Percentiles rank a stretch among this genome's conserved stretches.
Evolutionary conservation across 2,329 filamentous ascomycete genomes (phyloP).

Genomic region (Sarocladiaceae sp.): DNA sequence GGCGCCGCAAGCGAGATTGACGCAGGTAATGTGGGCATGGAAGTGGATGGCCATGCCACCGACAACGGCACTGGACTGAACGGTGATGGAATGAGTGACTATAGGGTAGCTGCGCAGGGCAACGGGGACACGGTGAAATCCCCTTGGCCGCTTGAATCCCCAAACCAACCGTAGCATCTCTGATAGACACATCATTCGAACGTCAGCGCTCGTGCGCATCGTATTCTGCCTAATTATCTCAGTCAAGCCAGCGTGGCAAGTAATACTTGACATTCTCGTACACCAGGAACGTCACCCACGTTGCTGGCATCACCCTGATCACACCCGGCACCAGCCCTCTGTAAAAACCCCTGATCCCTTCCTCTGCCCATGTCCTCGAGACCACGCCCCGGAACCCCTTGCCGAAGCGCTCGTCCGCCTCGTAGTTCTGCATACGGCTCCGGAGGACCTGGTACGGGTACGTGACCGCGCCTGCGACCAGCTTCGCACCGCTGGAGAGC

Average conservation of each 20-base stretch:
- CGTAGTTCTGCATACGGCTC: slow-evolving; percentile 82
- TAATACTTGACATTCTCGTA: slow-evolving; percentile 89
- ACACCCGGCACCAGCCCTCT: slow-evolving; percentile 84
- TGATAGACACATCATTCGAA: too few relatives aligned
- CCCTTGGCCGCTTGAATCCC: too few relatives aligned
- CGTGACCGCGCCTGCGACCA: slow-evolving; percentile 81
- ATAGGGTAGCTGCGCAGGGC: too few relatives aligned
- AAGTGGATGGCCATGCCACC: too few relatives aligned
- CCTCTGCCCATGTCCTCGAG: slow-evolving; percentile 66
- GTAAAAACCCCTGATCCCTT: slow-evolving; percentile 82
- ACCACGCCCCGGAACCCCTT: slow-evolving; percentile 66
- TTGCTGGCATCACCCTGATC: slow-evolving; percentile 86
- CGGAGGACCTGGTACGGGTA: slow-evolving; percentile 95
- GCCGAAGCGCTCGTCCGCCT: slow-evolving; percentile 68
- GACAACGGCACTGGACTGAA: too few relatives aligned
- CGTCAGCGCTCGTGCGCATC: too few relatives aligned
- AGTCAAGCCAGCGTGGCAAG: slow-evolving; percentile 40
- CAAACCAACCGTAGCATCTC: too few relatives aligned
- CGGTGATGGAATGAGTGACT: too few relatives aligned
- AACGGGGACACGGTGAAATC: too few relatives aligned
- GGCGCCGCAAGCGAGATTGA: too few relatives aligned
- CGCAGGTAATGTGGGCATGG: too few relatives aligned
- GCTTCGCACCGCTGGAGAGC: slow-evolving; percentile 74
- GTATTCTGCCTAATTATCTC: neutral
- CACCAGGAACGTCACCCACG: slow-evolving; percentile 93